Percentiles rank a stretch among this genome's conserved stretches.
phyloP scores from a whole-genome alignment of 495 filamentous ascomycete species.

The Lepraria neglecta region DNA sequence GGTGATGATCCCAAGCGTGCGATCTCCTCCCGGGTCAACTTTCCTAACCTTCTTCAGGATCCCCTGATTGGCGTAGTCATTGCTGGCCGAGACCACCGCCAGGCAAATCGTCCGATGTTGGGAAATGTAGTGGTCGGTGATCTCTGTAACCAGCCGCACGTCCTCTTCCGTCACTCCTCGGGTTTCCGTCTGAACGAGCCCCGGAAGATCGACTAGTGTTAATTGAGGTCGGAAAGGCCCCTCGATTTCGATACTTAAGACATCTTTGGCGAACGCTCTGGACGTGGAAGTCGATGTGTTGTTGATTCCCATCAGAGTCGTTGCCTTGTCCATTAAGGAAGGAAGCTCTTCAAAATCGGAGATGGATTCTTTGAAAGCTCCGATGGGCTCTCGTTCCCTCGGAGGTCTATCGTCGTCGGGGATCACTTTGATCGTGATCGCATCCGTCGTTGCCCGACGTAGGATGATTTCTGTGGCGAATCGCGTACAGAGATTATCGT shows the following conservation, averaged over 20 bases:
- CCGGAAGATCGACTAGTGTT: constrained; percentile 60
- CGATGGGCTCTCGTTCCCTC: background rate
- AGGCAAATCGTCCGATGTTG: constrained; percentile 41
- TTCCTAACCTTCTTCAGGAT: constrained; percentile 69
- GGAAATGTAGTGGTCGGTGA: constrained; percentile 54
- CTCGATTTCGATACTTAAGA: constrained; percentile 56
- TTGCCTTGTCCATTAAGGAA: constrained; percentile 35
- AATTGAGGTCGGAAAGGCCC: constrained; percentile 55
- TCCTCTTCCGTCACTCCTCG: constrained; percentile 37
- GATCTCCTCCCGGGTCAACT: constrained; percentile 63
- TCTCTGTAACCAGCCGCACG: constrained; percentile 41
- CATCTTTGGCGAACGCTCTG: constrained; percentile 52
- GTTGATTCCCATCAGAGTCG: background rate
- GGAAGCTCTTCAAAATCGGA: constrained; percentile 31
- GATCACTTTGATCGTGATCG: background rate
- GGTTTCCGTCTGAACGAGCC: constrained; percentile 45
- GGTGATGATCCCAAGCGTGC: constrained; percentile 23
- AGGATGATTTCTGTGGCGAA: constrained; percentile 61
- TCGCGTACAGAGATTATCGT: constrained; percentile 57
- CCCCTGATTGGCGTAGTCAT: constrained; percentile 25
- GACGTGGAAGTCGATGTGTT: background rate
- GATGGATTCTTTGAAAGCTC: constrained; percentile 4
- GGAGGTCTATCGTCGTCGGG: background rate
- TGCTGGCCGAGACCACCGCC: constrained; percentile 23
- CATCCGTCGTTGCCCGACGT: constrained; percentile 19